phyloP scores from a whole-genome alignment of 306 rosid species.

The Fagus crenata region DNA sequence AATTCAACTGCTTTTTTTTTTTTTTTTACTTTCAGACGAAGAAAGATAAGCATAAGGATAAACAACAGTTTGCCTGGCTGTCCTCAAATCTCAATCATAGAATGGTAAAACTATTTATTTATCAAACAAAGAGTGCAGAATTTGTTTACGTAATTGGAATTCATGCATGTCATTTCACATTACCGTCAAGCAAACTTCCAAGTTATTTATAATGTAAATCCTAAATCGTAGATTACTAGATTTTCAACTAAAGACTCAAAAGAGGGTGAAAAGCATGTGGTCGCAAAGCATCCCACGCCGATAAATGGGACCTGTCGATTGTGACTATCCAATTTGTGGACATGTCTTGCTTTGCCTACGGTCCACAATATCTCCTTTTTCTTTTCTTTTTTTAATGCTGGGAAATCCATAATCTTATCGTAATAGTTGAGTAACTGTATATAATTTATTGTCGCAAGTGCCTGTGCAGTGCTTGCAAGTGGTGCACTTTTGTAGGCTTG shows the following conservation, averaged over 20 bases:
- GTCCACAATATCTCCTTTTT: neutral
- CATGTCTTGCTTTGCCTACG: neutral
- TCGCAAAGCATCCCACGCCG: constrained; percentile 21
- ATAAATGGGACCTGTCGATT: neutral
- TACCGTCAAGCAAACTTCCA: neutral
- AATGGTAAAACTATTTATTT: neutral
- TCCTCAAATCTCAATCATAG: neutral
- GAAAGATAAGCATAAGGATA: neutral
- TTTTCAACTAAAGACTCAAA: constrained; percentile 7
- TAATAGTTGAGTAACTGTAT: neutral
- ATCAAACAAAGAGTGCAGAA: constrained; percentile 10
- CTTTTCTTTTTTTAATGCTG: neutral
- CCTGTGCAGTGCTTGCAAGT: neutral
- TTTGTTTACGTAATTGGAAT: constrained; percentile 18
- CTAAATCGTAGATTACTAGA: too few relatives aligned
- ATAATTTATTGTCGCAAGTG: neutral
- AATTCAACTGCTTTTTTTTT: neutral
- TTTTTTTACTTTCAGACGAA: neutral
- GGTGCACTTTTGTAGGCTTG: neutral
- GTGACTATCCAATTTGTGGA: neutral
- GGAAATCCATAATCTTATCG: neutral
- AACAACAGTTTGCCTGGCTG: neutral
- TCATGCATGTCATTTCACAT: constrained; percentile 6
- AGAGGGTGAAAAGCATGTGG: neutral
- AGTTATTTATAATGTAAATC: neutral